Evolutionary conservation across 129 eudicot genomes (phyloP).

Genomic region (Mikania micrantha): DNA sequence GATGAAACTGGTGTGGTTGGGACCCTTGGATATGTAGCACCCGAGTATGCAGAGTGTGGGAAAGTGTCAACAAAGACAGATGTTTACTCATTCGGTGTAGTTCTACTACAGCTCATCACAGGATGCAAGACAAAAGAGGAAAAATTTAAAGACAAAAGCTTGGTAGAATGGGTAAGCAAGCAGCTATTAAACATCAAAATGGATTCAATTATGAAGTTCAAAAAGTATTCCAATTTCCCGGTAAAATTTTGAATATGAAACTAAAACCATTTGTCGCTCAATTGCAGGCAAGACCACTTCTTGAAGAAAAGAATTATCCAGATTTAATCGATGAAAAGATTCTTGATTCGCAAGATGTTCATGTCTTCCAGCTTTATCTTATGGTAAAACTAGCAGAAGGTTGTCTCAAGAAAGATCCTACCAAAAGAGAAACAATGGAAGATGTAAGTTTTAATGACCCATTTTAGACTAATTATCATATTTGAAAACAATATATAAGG

Average conservation of each 20-base stretch:
- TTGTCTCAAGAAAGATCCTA: slow-evolving; percentile 55
- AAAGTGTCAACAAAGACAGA: slow-evolving; percentile 60
- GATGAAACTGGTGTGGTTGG: slow-evolving; percentile 59
- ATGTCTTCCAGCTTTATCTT: slow-evolving; percentile 52
- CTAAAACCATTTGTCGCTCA: background rate
- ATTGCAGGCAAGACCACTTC: slow-evolving; percentile 66
- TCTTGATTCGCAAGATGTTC: slow-evolving; percentile 48
- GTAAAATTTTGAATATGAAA: too few relatives aligned
- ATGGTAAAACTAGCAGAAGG: slow-evolving; percentile 55
- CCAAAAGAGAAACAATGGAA: slow-evolving; percentile 39
- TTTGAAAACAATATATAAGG: too few relatives aligned
- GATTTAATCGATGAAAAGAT: slow-evolving; percentile 46
- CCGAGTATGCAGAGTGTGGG: slow-evolving; percentile 73
- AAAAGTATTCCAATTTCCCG: too few relatives aligned
- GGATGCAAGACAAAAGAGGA: slow-evolving; percentile 48
- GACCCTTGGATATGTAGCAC: slow-evolving; percentile 75
- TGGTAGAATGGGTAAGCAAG: slow-evolving; percentile 69
- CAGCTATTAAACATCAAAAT: background rate
- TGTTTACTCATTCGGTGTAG: slow-evolving; percentile 77
- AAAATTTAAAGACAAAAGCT: slow-evolving; percentile 44
- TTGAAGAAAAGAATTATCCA: slow-evolving; percentile 49
- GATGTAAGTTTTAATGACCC: slow-evolving; percentile 30
- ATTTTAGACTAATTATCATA: background rate
- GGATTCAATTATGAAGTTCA: background rate
- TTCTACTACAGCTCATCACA: slow-evolving; percentile 59